Conservation (phyloP, 306 rosid genomes). For the Trichosanthes truncata region DNA sequence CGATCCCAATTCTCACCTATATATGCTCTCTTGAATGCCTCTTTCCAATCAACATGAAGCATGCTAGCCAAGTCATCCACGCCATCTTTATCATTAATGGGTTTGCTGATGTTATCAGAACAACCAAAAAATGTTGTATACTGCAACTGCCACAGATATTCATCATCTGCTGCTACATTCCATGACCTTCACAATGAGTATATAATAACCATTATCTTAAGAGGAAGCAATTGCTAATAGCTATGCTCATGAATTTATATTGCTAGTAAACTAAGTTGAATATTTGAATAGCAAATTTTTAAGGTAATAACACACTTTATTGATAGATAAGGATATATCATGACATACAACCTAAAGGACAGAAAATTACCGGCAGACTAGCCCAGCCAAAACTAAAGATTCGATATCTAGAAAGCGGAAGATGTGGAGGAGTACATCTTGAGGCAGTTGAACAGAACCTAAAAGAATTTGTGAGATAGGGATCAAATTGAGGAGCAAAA, state of each 20-base stretch:
- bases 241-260: neutral
- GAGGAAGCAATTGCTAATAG: neutral
- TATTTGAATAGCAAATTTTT: neutral
- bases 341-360: neutral
- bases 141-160: slow-evolving; percentile 57
- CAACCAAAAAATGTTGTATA: slow-evolving; percentile 31
- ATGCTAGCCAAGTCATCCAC: slow-evolving; percentile 12
- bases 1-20: slow-evolving; percentile 29
- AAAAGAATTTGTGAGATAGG: slow-evolving; percentile 6
- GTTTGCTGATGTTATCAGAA: slow-evolving; percentile 18
- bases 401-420: slow-evolving; percentile 61
- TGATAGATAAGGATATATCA: neutral
- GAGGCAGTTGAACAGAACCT: slow-evolving; percentile 54
- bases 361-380: slow-evolving; percentile 51
- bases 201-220: slow-evolving; percentile 10
- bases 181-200: slow-evolving; percentile 55
- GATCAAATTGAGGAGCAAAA: neutral
- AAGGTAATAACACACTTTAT: neutral
- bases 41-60: slow-evolving; percentile 43
- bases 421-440: slow-evolving; percentile 56
- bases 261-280: slow-evolving; percentile 3
- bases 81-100: slow-evolving; percentile 16
- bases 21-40: slow-evolving; percentile 49
- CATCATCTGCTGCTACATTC: slow-evolving; percentile 70
- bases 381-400: slow-evolving; percentile 48